Percentiles rank a stretch among this genome's conserved stretches.
Conservation (phyloP, 805 yeast genomes). For the Candida jianshihensis region DNA sequence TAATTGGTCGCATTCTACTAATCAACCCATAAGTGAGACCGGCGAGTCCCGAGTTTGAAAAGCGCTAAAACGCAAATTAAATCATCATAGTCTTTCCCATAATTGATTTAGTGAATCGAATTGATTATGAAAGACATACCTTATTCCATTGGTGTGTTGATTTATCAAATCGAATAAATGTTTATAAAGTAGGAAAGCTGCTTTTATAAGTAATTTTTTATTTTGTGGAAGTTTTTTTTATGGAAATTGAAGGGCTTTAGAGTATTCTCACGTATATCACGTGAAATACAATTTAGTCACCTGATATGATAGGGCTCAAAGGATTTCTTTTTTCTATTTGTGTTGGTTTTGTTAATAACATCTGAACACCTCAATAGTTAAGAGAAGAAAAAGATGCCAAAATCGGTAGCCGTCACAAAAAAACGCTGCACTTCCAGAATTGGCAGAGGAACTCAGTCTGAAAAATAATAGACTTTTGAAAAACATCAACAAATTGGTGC, state of each 20-base stretch:
- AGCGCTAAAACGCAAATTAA: constrained; percentile 49
- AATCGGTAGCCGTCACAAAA: constrained; percentile 3
- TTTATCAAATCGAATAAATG: background rate
- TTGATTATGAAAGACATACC: background rate
- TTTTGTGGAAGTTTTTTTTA: no score
- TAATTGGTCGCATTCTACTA: constrained; percentile 29
- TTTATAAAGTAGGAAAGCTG: no score
- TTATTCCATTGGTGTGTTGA: background rate
- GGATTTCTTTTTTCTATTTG: no score
- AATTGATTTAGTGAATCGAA: no score
- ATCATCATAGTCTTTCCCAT: constrained; percentile 31
- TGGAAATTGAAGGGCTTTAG: no score
- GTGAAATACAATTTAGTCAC: no score
- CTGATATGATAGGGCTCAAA: no score
- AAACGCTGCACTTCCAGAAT: background rate
- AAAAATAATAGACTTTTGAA: constrained; percentile 7
- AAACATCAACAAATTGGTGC: constrained; percentile 1
- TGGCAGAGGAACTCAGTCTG: constrained; percentile 5
- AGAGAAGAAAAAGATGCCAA: background rate
- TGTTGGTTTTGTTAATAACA: no score
- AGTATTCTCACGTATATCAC: no score
- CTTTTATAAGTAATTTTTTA: no score
- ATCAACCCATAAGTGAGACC: constrained; percentile 32
- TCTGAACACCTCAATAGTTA: background rate
- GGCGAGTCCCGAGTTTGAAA: constrained; percentile 38